A percentile compares a stretch with the other conserved stretches of the same genome.
These are phyloP conservation scores for Closterium sp. DNA, from an alignment of 139 green algal species.

Conservation along the genomic window DNA sequence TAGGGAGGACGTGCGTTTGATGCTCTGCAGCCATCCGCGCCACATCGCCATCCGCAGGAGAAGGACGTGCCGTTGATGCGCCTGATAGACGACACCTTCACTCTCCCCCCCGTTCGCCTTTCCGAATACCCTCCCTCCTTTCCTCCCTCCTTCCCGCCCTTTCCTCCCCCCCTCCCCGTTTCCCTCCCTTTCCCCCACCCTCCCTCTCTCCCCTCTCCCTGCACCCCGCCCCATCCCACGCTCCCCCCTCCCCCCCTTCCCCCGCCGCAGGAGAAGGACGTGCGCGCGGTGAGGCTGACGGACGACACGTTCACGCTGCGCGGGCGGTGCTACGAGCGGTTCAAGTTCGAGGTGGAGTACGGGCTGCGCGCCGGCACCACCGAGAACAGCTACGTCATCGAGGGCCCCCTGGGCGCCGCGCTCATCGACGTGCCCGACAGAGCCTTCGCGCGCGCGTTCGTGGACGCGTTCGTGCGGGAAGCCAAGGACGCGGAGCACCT, in stretches of 20 bases:
- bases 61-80: not conserved
- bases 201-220: not conserved
- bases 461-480: conserved; percentile 51
- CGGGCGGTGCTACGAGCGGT: conserved; percentile 18
- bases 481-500: conserved; percentile 45
- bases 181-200: not conserved
- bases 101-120: not conserved
- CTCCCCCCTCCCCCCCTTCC: not conserved
- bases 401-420: conserved; percentile 18
- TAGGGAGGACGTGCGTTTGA: not conserved
- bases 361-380: conserved; percentile 76
- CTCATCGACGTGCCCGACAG: conserved; percentile 71
- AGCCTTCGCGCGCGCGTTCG: conserved; percentile 68
- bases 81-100: not conserved
- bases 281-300: conserved; percentile 23
- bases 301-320: conserved; percentile 31
- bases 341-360: conserved; percentile 72
- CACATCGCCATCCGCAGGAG: no score
- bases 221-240: no score
- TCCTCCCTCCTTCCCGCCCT: no score
- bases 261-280: conserved; percentile 21
- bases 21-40: no score
- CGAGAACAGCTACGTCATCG: conserved; percentile 88
- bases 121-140: no score
- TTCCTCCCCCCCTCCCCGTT: not conserved